Base-by-base conservation (phyloP, 352 stramenopile genomes). In the Pythium scleroteichum region DNA sequence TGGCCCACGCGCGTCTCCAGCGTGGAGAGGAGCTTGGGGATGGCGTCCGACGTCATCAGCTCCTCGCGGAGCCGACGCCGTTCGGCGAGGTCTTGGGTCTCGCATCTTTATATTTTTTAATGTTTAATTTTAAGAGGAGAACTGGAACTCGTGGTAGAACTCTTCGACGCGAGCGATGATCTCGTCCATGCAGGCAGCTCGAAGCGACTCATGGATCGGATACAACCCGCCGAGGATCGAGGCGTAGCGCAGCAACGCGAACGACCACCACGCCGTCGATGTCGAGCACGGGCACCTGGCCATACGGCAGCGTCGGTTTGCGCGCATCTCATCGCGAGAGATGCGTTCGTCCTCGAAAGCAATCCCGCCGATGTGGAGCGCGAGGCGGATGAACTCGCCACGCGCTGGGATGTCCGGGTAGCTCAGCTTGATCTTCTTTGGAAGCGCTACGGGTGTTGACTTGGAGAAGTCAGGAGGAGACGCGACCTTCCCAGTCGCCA, bases 91-190 rank as follows among this genome's bases (percentile, higher is more conserved):
- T 87, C 70, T 4, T 71, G 55, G 16, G 82, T 66, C 10, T 42
- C 24, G 41, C 71, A n/a, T n/a, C n/a, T n/a, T n/a, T n/a, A n/a
- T n/a, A n/a, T n/a, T n/a, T n/a, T n/a, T n/a, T n/a, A n/a, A n/a
- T n/a, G n/a, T n/a, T n/a, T n/a, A n/a, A n/a, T n/a, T n/a, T n/a
- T n/a, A n/a, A n/a, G n/a, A 72, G 0, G 68, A 59, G 2, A 59
- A 55, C 12, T 51, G 14, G 23, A 80, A 68, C 41, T 67, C 46
- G n/a, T 71, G 64, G 17, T 49, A 47, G 26, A 77, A 49, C 42
- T 82, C 66, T 12, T 57, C 50, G 23, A 79, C 49, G 42, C 80
- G 74, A 16, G 32, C 14, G 45, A 88, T 27, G 49, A 88, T 69
- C 59, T 88, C 79, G 62, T 60, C 53, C 20, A 52, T 60, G 19